These are phyloP conservation scores for Xylaria nigripes DNA, from an alignment of 495 filamentous ascomycete genomes.

Conservation along the genomic window DNA sequence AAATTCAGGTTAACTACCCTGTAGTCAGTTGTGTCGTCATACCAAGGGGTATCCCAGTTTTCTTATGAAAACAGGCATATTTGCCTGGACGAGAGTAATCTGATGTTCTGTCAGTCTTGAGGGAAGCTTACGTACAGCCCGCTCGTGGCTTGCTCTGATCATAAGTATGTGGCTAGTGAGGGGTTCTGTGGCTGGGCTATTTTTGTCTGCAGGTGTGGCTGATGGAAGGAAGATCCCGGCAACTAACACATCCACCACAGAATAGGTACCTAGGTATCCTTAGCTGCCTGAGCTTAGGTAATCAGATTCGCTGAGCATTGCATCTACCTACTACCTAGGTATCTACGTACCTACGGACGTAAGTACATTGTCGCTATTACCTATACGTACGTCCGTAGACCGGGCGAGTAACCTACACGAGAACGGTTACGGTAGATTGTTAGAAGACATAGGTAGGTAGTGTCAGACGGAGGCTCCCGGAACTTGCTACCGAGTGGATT, in stretches of 20 bases:
- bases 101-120: background rate
- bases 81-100: slow-evolving; percentile 12
- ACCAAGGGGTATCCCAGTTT: slow-evolving; percentile 15
- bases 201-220: background rate
- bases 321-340: no score
- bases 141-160: background rate
- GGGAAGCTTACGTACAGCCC: background rate
- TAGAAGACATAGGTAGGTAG: no score
- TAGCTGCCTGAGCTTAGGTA: no score
- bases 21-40: slow-evolving; percentile 12
- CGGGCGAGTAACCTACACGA: no score
- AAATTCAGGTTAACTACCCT: background rate
- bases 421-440: no score
- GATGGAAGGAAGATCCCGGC: background rate
- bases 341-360: no score
- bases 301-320: no score
- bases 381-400: no score
- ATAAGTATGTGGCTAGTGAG: background rate
- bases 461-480: no score
- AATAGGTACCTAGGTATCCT: no score
- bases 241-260: background rate
- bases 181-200: background rate
- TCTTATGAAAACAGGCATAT: slow-evolving; percentile 1
- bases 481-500: no score
- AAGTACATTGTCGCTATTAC: no score